Conservation (phyloP, 1,284 basidiomycete genomes). For the Boletus semigastroideus region DNA sequence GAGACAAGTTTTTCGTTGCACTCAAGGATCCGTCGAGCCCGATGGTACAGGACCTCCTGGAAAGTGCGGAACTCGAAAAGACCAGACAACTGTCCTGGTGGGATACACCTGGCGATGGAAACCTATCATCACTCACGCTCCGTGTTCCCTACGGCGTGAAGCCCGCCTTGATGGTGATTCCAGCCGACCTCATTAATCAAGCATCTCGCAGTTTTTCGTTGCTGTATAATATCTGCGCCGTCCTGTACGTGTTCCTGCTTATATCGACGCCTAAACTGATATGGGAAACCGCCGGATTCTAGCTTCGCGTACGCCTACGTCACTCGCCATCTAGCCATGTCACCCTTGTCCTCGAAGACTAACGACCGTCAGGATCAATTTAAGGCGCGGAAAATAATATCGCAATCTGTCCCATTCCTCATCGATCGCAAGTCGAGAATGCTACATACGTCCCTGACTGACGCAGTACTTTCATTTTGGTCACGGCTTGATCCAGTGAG, state of each 20-base stretch:
- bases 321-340: slow-evolving; percentile 57
- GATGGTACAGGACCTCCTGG: slow-evolving; percentile 56
- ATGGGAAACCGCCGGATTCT: background rate
- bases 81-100: slow-evolving; percentile 65
- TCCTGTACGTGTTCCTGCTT: slow-evolving; percentile 50
- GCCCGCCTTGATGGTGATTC: slow-evolving; percentile 52
- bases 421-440: slow-evolving; percentile 53
- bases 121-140: background rate
- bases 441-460: slow-evolving; percentile 47
- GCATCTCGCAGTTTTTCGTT: slow-evolving; percentile 45
- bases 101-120: slow-evolving; percentile 36
- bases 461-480: slow-evolving; percentile 59
- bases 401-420: slow-evolving; percentile 61
- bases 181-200: slow-evolving; percentile 44
- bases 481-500: slow-evolving; percentile 55
- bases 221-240: slow-evolving; percentile 61
- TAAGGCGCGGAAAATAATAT: slow-evolving; percentile 48
- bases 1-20: slow-evolving; percentile 54
- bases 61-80: slow-evolving; percentile 51
- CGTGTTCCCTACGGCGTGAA: slow-evolving; percentile 35
- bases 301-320: slow-evolving; percentile 68
- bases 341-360: slow-evolving; percentile 47
- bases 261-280: background rate
- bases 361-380: slow-evolving; percentile 41
- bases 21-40: slow-evolving; percentile 60